A percentile compares a stretch with the other conserved stretches of the same genome.
Conservation (phyloP, 306 rosid species). For the Quercus ilex region DNA sequence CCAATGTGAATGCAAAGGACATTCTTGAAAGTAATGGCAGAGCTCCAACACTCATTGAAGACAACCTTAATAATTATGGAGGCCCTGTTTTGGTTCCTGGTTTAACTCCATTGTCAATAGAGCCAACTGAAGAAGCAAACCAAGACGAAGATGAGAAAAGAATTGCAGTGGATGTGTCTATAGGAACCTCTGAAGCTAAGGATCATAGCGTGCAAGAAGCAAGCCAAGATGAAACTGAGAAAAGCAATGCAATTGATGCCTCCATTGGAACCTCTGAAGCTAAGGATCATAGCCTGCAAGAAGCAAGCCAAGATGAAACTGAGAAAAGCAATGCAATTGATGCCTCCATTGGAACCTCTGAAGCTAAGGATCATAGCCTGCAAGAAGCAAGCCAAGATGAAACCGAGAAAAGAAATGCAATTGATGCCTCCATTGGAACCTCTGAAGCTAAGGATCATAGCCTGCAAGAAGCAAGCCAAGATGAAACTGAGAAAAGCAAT, state of each 20-base stretch:
- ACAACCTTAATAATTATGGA: constrained; percentile 34
- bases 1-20: constrained; percentile 1
- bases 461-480: too few relatives aligned
- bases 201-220: constrained; percentile 28
- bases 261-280: too few relatives aligned
- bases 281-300: too few relatives aligned
- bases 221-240: too few relatives aligned
- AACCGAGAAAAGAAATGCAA: too few relatives aligned
- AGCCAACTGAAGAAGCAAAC: constrained; percentile 21
- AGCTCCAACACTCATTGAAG: constrained; percentile 23
- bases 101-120: constrained; percentile 24
- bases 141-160: constrained; percentile 25
- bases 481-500: too few relatives aligned
- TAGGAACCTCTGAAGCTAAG: constrained; percentile 33
- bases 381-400: too few relatives aligned
- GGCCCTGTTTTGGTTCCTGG: constrained; percentile 77
- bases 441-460: too few relatives aligned
- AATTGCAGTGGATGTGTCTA: constrained; percentile 18
- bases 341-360: constrained; percentile 19
- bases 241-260: too few relatives aligned
- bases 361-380: constrained; percentile 38
- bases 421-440: too few relatives aligned
- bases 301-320: too few relatives aligned
- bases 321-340: too few relatives aligned
- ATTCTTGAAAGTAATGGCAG: constrained; percentile 29